phyloP scores from a whole-genome alignment of 2,329 filamentous ascomycete genomes.

The Fusarium fujikuroi region DNA sequence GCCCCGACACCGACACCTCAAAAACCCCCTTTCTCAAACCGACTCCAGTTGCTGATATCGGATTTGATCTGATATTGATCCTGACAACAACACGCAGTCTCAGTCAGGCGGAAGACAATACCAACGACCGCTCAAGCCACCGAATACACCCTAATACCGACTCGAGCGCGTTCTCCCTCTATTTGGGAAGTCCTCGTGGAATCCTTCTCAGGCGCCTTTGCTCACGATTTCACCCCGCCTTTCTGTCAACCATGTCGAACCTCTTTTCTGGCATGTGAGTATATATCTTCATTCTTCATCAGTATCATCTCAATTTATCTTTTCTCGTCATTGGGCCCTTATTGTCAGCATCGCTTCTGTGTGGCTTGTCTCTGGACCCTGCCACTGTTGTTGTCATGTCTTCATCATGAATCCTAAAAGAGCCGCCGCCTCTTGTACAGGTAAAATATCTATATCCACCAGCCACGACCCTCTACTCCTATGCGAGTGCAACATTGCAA shows the following conservation, averaged over 20 bases:
- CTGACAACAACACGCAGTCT: conserved; percentile 27
- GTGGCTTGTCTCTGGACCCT: not conserved
- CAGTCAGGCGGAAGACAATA: not conserved
- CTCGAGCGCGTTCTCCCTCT: conserved; percentile 1
- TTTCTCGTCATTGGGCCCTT: not conserved
- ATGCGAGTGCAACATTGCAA: conserved; percentile 29
- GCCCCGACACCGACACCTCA: conserved; percentile 41
- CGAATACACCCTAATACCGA: not conserved
- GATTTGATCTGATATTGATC: conserved; percentile 31
- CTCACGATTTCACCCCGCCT: conserved; percentile 42
- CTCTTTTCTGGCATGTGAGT: conserved; percentile 72
- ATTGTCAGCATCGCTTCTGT: not conserved
- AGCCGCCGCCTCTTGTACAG: not conserved
- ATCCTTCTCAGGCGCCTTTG: conserved; percentile 37
- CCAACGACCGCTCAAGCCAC: not conserved
- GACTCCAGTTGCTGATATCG: conserved; percentile 33
- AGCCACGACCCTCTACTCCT: conserved; percentile 7
- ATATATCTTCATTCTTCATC: conserved; percentile 20
- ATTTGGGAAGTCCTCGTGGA: conserved; percentile 21
- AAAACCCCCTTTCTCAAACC: conserved; percentile 45
- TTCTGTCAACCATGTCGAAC: conserved; percentile 63
- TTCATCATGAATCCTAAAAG: not conserved
- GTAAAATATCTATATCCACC: not conserved
- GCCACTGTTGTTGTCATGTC: not conserved
- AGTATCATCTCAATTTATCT: not conserved